These are phyloP conservation scores for Metschnikowia bowlesiae DNA, from an alignment of 805 yeast genomes.

Conservation along the genomic window DNA sequence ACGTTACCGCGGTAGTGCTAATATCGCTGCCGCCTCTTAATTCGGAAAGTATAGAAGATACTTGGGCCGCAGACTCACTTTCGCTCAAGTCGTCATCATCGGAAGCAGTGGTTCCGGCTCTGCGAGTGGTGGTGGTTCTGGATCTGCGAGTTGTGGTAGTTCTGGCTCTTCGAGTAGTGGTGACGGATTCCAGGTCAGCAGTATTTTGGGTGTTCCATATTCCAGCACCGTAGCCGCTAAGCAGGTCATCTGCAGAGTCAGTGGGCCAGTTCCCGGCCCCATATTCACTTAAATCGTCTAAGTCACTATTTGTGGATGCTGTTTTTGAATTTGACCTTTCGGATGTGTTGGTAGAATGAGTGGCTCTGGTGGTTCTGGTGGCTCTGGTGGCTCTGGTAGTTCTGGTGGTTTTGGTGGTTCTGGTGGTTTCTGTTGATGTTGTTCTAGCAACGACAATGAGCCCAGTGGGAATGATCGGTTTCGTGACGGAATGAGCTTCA, in stretches of 20 bases:
- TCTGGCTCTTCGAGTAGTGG: neutral
- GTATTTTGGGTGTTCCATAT: neutral
- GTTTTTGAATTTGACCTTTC: neutral
- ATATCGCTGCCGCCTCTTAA: constrained; percentile 6
- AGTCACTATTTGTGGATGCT: neutral
- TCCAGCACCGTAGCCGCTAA: constrained; percentile 1
- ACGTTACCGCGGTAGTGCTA: neutral
- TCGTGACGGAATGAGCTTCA: constrained; percentile 15
- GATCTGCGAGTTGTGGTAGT: neutral
- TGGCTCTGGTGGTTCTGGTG: neutral
- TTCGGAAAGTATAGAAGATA: constrained; percentile 12
- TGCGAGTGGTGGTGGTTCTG: neutral
- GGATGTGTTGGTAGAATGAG: constrained; percentile 1
- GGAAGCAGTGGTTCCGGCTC: neutral
- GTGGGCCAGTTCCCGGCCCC: neutral
- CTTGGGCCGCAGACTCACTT: constrained; percentile 9
- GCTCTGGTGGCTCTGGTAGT: too few species aligned
- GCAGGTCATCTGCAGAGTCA: neutral
- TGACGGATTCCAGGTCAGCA: neutral
- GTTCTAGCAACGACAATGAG: constrained; percentile 16
- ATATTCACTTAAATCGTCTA: neutral
- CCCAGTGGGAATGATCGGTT: constrained; percentile 15
- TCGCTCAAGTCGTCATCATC: neutral
- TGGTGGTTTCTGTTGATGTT: neutral
- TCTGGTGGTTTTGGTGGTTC: neutral